Evolutionary conservation across 192 early-diverging fungal genomes (phyloP).

Genomic region (Pilaira anomala): DNA sequence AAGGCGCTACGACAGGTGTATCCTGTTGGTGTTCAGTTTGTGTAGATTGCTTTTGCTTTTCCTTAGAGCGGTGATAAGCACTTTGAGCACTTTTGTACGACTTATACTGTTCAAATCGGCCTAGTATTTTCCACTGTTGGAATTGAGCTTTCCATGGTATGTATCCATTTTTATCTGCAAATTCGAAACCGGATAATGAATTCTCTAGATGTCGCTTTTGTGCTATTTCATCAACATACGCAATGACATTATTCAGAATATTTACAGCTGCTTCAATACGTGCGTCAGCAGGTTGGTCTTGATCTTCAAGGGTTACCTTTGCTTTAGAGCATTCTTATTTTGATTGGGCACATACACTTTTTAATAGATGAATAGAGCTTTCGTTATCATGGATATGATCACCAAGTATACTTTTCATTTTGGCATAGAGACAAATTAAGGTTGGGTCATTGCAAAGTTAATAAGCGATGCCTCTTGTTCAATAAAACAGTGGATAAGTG

Average conservation of each 20-base stretch:
- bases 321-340: conserved; percentile 5
- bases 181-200: conserved; percentile 2
- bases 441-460: conserved; percentile 6
- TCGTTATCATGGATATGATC: conserved; percentile 6
- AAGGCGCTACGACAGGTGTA: conserved; percentile 6
- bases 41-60: conserved; percentile 8
- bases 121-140: conserved; percentile 7
- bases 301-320: conserved; percentile 5
- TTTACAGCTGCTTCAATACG: conserved; percentile 5
- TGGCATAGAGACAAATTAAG: conserved; percentile 6
- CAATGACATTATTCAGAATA: conserved; percentile 10
- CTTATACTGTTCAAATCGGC: conserved; percentile 10
- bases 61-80: not conserved
- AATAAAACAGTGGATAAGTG: conserved; percentile 10
- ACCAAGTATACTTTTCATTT: conserved; percentile 14
- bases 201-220: conserved; percentile 9
- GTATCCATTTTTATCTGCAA: conserved; percentile 4
- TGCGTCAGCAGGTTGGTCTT: conserved; percentile 4
- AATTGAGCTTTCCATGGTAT: conserved; percentile 13
- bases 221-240: conserved; percentile 9
- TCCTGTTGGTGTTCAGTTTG: conserved; percentile 11
- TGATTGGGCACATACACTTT: conserved; percentile 5
- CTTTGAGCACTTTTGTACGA: conserved; percentile 12
- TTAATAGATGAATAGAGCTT: conserved; percentile 7
- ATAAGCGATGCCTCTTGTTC: not conserved